Base-by-base conservation (phyloP, 345 rosid genomes). In the Orychophragmus violaceus region DNA sequence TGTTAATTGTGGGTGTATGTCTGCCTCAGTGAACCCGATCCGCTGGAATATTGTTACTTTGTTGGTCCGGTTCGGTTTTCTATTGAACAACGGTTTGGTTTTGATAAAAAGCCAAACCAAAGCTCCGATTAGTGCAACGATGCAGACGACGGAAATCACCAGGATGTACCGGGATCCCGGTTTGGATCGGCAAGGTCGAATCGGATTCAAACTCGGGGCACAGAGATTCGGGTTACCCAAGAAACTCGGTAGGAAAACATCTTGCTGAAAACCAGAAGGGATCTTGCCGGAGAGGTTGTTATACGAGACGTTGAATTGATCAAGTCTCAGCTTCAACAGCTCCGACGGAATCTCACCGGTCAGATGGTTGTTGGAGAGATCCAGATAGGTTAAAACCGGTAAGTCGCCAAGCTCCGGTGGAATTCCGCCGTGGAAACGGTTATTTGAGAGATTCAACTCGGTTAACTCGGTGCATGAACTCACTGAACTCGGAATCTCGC, bases 181-280 rank as follows among this genome's bases (percentile, higher is more conserved):
- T 74, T 64, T 69, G 55, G 62, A 4, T 7, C 78, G 61, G 67
- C 96, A 90, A 12, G 74, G 75, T n/a, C 68, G 77, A 17, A 85
- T 29, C 2, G 84, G 82, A 18, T 80, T 66, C 71, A 79, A 48
- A 72, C 65, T 67, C 48, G 79, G 80, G 45, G 82, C 81, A 75
- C 96, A 90, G 2, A 90, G 85, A 55, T 50, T 44, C 61, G 87
- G 90, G 72, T 90, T 90, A 32, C 82, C 96, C 76, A 60, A 14
- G 10, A 90, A 78, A 78, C 94, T 62, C 19, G 76, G 53, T 27
- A 69, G 16, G 24, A 63, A 84, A 4, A 62, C 11, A 5, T 60
- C 48, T 11, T 41, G 33, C 2, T 74, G 71, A 56, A 85, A 84
- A 21, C 81, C 87, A 1, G 39, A 35, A 12, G 97, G 97, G 2